phyloP scores from a whole-genome alignment of 305 asterid species.

The Solanum hybrid region DNA sequence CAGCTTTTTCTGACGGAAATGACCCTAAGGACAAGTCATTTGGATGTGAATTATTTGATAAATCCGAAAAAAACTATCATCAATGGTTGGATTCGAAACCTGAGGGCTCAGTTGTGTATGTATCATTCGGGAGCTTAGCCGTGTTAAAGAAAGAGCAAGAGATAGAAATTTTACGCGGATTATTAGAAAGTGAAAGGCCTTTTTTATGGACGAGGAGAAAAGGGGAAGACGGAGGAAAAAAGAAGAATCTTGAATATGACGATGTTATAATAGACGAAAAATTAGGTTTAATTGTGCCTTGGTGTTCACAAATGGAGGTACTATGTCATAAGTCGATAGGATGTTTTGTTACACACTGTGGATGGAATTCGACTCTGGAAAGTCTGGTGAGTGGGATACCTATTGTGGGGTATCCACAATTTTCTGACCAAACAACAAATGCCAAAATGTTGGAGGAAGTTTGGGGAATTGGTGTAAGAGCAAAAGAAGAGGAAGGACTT shows the following conservation, averaged over 20 bases:
- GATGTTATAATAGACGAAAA: background rate
- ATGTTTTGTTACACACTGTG: background rate
- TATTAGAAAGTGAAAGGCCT: background rate
- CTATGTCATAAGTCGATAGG: background rate
- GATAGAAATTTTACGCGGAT: background rate
- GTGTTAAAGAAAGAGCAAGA: background rate
- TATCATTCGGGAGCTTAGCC: background rate
- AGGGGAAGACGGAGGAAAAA: background rate
- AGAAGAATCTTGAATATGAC: background rate
- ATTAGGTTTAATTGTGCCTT: background rate
- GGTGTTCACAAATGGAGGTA: background rate
- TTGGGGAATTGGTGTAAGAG: background rate
- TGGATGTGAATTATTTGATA: background rate
- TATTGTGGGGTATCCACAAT: background rate
- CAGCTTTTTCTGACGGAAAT: background rate
- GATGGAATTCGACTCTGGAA: background rate
- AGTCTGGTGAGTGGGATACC: background rate
- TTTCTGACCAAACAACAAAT: background rate
- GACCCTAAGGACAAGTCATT: background rate
- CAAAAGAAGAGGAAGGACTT: background rate
- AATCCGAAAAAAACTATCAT: background rate
- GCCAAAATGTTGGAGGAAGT: background rate
- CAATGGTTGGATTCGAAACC: background rate
- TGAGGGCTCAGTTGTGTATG: background rate
- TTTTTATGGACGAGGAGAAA: background rate